These are phyloP conservation scores for Glaciozyma martinii DNA, from an alignment of 768 basidiomycete genomes.

Conservation along the genomic window DNA sequence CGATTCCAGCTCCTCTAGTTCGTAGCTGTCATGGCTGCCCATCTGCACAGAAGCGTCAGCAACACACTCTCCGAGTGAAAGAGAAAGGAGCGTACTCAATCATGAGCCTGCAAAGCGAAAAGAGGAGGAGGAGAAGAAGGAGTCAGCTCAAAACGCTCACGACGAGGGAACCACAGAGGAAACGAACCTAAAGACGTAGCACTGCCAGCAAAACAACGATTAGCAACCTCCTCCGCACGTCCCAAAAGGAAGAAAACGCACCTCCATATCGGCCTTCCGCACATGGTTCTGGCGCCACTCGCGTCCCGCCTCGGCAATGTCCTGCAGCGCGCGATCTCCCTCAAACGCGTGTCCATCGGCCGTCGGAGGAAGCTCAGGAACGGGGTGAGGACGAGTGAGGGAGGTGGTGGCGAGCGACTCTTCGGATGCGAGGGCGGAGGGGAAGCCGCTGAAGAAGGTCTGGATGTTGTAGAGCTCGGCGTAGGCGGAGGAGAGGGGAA, in stretches of 20 bases:
- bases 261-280: constrained; percentile 82
- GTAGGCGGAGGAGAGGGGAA: constrained; percentile 79
- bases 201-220: constrained; percentile 44
- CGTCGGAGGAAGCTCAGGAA: constrained; percentile 27
- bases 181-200: constrained; percentile 74
- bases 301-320: constrained; percentile 85
- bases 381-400: constrained; percentile 35
- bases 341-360: constrained; percentile 31
- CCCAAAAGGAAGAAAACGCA: constrained; percentile 21
- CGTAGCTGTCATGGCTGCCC: background rate
- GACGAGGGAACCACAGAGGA: background rate
- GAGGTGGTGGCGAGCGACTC: constrained; percentile 9
- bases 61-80: background rate
- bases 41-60: background rate
- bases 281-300: constrained; percentile 82
- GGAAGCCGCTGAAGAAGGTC: constrained; percentile 75
- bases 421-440: constrained; percentile 23
- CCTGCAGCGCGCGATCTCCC: constrained; percentile 40
- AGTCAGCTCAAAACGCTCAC: constrained; percentile 20
- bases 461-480: constrained; percentile 88
- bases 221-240: background rate
- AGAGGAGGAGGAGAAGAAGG: constrained; percentile 26
- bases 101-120: constrained; percentile 52
- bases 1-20: no score
- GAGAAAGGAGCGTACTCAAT: constrained; percentile 18